These are phyloP conservation scores for Choiromyces venosus DNA, from an alignment of 495 filamentous ascomycete species.

Conservation along the genomic window DNA sequence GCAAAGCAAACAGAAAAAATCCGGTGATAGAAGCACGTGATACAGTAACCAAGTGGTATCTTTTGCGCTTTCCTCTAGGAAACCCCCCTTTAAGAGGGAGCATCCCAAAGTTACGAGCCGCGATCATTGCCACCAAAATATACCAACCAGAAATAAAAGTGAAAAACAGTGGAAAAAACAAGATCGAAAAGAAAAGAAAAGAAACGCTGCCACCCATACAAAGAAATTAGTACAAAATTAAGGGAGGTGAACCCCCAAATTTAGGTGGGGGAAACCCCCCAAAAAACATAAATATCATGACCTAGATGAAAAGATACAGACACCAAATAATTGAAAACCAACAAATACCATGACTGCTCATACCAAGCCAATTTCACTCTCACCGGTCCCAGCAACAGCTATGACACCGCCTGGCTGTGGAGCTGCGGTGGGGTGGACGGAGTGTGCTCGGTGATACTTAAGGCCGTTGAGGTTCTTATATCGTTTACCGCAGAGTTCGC, in stretches of 20 bases:
- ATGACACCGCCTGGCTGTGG: constrained; percentile 37
- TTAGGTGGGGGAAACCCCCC: no score
- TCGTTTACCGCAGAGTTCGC: constrained; percentile 91
- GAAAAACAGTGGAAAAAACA: constrained; percentile 17
- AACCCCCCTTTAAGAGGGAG: neutral
- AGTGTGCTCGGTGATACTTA: constrained; percentile 58
- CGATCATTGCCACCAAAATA: constrained; percentile 5
- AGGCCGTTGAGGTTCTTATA: constrained; percentile 98
- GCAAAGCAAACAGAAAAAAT: constrained; percentile 17
- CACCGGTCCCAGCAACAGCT: constrained; percentile 40
- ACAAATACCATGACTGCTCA: constrained; percentile 6
- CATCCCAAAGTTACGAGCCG: neutral
- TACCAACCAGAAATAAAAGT: constrained; percentile 21
- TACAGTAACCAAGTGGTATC: neutral
- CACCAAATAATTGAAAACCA: constrained; percentile 1
- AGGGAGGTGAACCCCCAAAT: constrained; percentile 9
- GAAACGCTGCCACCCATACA: constrained; percentile 25
- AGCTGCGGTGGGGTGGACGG: constrained; percentile 25
- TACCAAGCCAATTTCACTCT: constrained; percentile 26
- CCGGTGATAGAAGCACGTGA: constrained; percentile 1
- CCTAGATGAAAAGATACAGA: neutral
- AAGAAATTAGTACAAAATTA: constrained; percentile 31
- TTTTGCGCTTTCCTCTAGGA: neutral
- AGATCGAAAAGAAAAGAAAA: constrained; percentile 20
- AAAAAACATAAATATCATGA: constrained; percentile 11